Evolutionary conservation across 192 early-diverging fungal genomes (phyloP).

Genomic region (Rhizophagus prolifer): DNA sequence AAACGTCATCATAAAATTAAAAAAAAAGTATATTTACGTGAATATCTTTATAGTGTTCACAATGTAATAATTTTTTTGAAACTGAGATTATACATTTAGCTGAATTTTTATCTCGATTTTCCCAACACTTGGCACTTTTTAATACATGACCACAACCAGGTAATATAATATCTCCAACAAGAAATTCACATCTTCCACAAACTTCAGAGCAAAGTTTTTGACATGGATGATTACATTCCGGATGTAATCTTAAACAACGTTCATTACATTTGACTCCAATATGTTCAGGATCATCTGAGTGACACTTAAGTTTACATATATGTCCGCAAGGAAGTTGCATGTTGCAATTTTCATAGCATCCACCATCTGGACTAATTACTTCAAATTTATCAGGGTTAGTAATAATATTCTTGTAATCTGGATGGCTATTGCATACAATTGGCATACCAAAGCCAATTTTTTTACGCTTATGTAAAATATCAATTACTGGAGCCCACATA

Average conservation of each 20-base stretch:
- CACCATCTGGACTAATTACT: conserved; percentile 50
- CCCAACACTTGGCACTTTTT: not conserved
- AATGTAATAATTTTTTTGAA: conserved; percentile 30
- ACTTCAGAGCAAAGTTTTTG: conserved; percentile 26
- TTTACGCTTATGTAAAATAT: conserved; percentile 33
- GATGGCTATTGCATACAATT: conserved; percentile 49
- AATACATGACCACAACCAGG: not conserved
- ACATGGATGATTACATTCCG: conserved; percentile 24
- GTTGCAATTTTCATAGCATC: conserved; percentile 48
- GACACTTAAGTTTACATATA: conserved; percentile 38
- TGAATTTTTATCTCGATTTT: not conserved
- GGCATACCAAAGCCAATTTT: conserved; percentile 45
- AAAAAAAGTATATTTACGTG: not conserved
- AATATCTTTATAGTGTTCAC: conserved; percentile 41
- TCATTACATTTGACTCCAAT: conserved; percentile 21
- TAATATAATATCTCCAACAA: not conserved
- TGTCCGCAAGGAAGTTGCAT: conserved; percentile 54
- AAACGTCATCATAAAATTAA: too few species aligned
- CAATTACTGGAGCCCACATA: conserved; percentile 46
- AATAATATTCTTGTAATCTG: conserved; percentile 35
- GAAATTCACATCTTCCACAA: not conserved
- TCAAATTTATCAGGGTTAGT: conserved; percentile 31
- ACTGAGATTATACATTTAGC: conserved; percentile 31
- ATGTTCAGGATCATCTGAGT: conserved; percentile 38
- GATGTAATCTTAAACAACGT: not conserved